These are phyloP conservation scores for Thalassiosira livingstoniorum DNA, from an alignment of 352 stramenopile genomes.

Conservation along the genomic window DNA sequence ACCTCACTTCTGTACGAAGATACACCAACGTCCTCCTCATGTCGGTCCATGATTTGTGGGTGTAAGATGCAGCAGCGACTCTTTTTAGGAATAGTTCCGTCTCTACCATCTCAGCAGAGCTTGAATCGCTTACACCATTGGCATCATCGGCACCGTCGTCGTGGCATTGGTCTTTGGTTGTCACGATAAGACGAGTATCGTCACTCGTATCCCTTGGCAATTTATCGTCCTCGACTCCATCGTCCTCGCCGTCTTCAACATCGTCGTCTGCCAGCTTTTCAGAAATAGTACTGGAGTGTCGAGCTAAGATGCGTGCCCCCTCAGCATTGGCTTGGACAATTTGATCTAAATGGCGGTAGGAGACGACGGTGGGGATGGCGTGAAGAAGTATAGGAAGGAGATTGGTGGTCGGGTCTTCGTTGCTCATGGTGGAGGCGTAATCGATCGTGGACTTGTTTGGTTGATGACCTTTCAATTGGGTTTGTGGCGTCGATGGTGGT, in stretches of 20 bases:
- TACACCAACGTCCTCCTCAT: conserved; percentile 76
- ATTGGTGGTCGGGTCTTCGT: background rate
- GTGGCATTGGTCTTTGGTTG: background rate
- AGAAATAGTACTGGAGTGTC: conserved; percentile 39
- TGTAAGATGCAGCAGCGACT: conserved; percentile 19
- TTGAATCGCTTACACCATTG: background rate
- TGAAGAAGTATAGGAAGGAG: conserved; percentile 34
- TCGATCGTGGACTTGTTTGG: background rate
- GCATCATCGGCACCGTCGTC: background rate
- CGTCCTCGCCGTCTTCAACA: conserved; percentile 9
- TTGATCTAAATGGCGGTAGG: conserved; percentile 23
- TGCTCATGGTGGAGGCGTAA: background rate
- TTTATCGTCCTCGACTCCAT: background rate
- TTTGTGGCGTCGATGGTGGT: background rate
- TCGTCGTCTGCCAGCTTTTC: conserved; percentile 5
- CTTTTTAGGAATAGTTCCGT: conserved; percentile 58
- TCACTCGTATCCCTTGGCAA: background rate
- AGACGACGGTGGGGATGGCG: conserved; percentile 28
- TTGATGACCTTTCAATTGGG: background rate
- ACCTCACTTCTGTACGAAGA: conserved; percentile 72
- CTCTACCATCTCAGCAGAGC: conserved; percentile 3
- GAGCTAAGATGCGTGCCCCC: conserved; percentile 33
- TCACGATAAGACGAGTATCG: conserved; percentile 2
- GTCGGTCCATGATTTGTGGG: conserved; percentile 74
- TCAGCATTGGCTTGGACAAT: conserved; percentile 50